Base-by-base conservation (phyloP, 2,329 filamentous ascomycete species). In the Botrytis fabae region DNA sequence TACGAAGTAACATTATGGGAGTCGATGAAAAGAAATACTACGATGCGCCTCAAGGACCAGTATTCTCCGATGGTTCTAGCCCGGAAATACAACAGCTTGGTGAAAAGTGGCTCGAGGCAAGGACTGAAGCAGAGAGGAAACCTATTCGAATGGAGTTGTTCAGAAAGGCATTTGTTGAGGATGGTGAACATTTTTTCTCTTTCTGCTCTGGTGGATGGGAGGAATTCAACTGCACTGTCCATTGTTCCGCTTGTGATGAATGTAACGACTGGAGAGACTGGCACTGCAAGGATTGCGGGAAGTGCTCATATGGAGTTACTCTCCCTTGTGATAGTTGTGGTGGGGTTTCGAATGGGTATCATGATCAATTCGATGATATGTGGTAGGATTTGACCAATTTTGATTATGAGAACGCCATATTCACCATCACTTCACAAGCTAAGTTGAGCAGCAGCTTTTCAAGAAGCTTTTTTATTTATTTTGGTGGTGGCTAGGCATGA, bases 301-400 rank as follows among this genome's bases (percentile, higher is more conserved):
- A 69, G 40, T 72, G 70, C 28, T 32, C 40, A 32, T 38, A 60
- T 68, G 63, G 62, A 22, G 28, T 28, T 32, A 28, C 62, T n/a
- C 38, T 20, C 38, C 70, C 70, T 25, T 72, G 70, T 40, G 70
- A 72, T 14, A 32, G 63, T 40, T 61, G 70, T 72, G 70, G 54
- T 32, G 51, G 63, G 69, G 70, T 69, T 5, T 69, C 63, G 25
- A n/a, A 46, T 32, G 28, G 7, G 14, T 69, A 72, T 59, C 63
- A 69, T 51, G 54, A 51, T 60, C 65, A 68, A 68, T 57, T 57
- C 9, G 2, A 54, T 2, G n/a, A 16, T 16, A 2, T 6, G 35
- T 57, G 10, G 14, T 18, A 57, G 16, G 20, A 28, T 40, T 28
- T 28, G 35, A 68, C 16, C 7, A 2, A 35, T 40, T n/a, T 38